Evolutionary conservation across 139 green algal species (phyloP).

Genomic region (Tetradesmus obliquus): DNA sequence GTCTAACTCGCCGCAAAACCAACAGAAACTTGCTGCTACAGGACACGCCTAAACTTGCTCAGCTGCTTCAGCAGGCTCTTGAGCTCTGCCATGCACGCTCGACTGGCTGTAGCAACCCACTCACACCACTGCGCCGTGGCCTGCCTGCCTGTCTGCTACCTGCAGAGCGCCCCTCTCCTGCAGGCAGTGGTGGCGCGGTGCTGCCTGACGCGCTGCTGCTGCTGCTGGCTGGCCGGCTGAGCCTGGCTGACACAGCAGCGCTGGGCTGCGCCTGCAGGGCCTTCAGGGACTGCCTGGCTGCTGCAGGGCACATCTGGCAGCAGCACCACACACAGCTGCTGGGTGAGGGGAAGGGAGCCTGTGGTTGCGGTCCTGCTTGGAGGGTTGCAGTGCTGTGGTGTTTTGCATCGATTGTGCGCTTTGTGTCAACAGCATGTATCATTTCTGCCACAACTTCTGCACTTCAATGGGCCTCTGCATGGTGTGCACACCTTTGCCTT

Average conservation of each 20-base stretch:
- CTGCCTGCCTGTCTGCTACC: background rate
- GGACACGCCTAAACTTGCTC: too few species aligned
- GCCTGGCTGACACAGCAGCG: background rate
- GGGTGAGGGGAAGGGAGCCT: background rate
- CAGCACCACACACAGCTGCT: background rate
- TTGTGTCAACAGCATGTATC: too few species aligned
- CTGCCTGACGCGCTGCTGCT: slow-evolving; percentile 7
- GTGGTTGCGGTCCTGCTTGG: background rate
- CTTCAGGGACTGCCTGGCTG: background rate
- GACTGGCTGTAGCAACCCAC: too few species aligned
- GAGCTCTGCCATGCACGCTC: too few species aligned
- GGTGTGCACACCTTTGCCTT: too few species aligned
- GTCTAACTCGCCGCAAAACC: too few species aligned
- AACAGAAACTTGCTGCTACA: too few species aligned
- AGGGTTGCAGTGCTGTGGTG: background rate
- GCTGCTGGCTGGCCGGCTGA: background rate
- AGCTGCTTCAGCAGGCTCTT: too few species aligned
- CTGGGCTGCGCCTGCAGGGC: background rate
- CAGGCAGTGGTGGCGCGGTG: background rate
- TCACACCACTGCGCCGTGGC: too few species aligned
- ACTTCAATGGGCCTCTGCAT: too few species aligned
- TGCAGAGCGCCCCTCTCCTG: background rate
- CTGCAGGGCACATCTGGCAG: background rate
- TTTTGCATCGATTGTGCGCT: too few species aligned
- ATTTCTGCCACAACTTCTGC: too few species aligned